Base-by-base conservation (phyloP, 1,139 yeast species). In the Geotrichum aggregatum region DNA sequence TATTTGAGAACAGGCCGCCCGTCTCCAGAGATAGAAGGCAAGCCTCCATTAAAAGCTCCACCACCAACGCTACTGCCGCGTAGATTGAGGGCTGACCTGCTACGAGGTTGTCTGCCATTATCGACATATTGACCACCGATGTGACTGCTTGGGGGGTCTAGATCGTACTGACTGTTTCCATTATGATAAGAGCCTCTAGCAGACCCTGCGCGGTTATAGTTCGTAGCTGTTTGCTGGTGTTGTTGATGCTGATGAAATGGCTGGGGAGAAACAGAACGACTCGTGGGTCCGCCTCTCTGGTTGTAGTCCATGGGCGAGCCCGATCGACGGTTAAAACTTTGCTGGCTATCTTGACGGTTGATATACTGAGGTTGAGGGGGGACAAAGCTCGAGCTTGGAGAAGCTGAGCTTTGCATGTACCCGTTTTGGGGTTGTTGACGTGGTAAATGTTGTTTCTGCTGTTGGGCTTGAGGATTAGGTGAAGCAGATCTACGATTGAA, bases 1-100 rank as follows among this genome's bases (percentile, higher is more conserved):
- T 84, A 82, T 44, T 76, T 66, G 7, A 83, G 62, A 30, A 80
- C 85, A 19, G 78, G 77, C 47, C 77, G 72, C 10, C 78, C 79
- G 44, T 60, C 78, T 59, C 61, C 68, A 47, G 64, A 78, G 66
- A 33, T 74, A 60, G 56, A 55, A 2, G 77, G 77, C 16, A 72
- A 47, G 2, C 36, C 36, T 14, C 31, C 42, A n/a, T 10, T 18
- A 26, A n/a, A n/a, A 14, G 31, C 11, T 11, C 28, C 16, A 28
- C 31, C 14, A 3, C 45, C 45, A 19, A 26, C 47, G 19, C 35
- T 31, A 36, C 47, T 18, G 10, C 34, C 47, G 14, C 47, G 47
- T 31, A 35, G 30, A 19, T 31, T 43, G 35, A 43, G 26, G 11
- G 31, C 39, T 5, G 49, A 36, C 28, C 21, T 16, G n/a, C 36